Percentiles rank a stretch among this genome's conserved stretches.
Conservation (phyloP, 345 rosid species). For the Cardiospermum halicacabum region DNA sequence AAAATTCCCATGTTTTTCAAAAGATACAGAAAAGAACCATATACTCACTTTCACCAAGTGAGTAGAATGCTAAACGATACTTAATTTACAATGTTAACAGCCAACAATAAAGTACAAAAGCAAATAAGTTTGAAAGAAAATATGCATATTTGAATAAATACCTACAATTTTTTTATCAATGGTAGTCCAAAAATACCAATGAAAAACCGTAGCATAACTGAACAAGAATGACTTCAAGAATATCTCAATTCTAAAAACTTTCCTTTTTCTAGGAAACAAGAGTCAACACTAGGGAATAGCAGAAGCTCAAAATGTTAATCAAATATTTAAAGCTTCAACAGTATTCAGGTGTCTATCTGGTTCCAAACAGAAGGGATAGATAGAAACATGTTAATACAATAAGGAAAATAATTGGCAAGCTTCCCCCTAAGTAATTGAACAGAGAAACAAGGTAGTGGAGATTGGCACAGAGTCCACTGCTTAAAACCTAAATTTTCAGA, state of each 20-base stretch:
- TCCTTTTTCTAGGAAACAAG: background rate
- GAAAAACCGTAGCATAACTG: background rate
- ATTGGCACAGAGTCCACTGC: no score
- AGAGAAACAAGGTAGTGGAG: no score
- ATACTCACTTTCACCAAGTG: background rate
- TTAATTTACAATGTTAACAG: background rate
- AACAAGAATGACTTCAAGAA: background rate
- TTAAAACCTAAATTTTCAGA: no score
- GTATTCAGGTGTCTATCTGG: background rate
- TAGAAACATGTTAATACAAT: no score
- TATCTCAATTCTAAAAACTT: background rate
- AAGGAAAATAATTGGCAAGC: no score
- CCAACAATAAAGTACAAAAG: background rate
- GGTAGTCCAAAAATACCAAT: background rate
- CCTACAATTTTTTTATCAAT: no score
- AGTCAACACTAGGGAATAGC: background rate
- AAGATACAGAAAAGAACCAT: background rate
- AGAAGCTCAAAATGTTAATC: slow-evolving; percentile 8
- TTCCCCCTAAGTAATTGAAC: no score
- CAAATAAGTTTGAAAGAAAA: background rate
- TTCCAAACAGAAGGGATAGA: no score
- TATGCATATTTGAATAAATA: no score
- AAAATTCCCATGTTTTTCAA: background rate
- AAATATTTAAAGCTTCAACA: background rate
- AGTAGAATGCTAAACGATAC: slow-evolving; percentile 7